These are phyloP conservation scores for Avena insularis DNA, from an alignment of 176 grass and related monocot genomes.

Conservation along the genomic window DNA sequence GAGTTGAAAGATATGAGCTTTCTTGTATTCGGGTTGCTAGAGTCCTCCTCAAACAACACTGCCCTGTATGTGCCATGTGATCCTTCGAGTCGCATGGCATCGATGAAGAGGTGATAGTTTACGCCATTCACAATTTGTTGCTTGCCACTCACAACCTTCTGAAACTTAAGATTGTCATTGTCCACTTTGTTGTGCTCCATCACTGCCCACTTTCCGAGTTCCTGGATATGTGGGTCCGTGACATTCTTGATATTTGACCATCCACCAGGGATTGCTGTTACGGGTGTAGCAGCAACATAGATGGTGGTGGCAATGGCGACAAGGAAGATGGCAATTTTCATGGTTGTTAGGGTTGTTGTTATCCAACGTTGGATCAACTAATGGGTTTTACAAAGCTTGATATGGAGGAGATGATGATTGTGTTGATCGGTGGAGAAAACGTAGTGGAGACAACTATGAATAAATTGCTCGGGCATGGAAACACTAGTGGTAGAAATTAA, in stretches of 20 bases:
- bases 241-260: neutral
- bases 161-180: neutral
- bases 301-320: neutral
- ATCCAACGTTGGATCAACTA: neutral
- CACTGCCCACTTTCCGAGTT: conserved; percentile 11
- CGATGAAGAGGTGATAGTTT: neutral
- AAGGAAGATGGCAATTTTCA: neutral
- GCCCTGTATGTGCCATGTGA: neutral
- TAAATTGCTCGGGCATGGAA: neutral
- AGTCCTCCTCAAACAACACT: neutral
- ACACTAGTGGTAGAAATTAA: neutral
- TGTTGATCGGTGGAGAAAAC: neutral
- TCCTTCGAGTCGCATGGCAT: neutral
- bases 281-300: neutral
- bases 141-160: neutral
- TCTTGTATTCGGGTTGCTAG: neutral
- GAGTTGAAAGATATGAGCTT: neutral
- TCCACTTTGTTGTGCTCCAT: neutral
- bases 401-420: neutral
- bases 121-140: neutral
- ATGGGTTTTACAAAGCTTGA: neutral
- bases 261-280: neutral
- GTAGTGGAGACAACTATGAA: neutral
- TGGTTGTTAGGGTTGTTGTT: neutral
- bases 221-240: neutral